Evolutionary conservation across 1,139 yeast species (phyloP).

Genomic region (Suhomyces panamericanus): DNA sequence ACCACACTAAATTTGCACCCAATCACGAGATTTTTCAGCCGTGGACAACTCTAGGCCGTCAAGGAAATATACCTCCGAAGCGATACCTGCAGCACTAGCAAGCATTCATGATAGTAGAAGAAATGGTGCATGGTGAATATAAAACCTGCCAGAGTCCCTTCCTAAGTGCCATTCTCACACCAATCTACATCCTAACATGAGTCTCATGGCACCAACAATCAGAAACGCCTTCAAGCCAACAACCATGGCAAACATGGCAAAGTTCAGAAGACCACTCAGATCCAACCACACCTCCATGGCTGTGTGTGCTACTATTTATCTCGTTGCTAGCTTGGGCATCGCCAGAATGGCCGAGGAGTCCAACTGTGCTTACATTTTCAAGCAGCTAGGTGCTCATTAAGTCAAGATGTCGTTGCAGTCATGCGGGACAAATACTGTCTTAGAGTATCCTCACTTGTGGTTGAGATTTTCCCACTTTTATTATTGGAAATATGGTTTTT

Average conservation of each 20-base stretch:
- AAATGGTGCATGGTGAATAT: not conserved
- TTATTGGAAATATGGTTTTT: not conserved
- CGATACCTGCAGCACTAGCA: not conserved
- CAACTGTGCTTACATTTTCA: conserved; percentile 25
- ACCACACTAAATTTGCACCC: conserved; percentile 10
- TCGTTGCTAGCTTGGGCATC: conserved; percentile 23
- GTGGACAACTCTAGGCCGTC: conserved; percentile 2
- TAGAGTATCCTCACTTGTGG: no score
- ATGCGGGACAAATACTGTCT: no score
- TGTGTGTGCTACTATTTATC: conserved; percentile 21
- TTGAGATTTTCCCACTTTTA: not conserved
- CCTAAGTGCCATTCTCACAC: not conserved
- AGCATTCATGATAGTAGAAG: not conserved
- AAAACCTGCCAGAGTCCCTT: not conserved
- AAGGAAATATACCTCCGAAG: conserved; percentile 3
- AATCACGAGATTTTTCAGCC: conserved; percentile 8
- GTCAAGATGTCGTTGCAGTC: no score
- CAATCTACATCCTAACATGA: conserved; percentile 1
- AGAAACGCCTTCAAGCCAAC: conserved; percentile 5
- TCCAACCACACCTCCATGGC: conserved; percentile 11
- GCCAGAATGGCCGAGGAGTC: conserved; percentile 28
- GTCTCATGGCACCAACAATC: conserved; percentile 2
- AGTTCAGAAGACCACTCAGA: not conserved
- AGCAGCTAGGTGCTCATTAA: conserved; percentile 22
- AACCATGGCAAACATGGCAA: not conserved